A percentile compares a stretch with the other conserved stretches of the same genome.
These are phyloP conservation scores for Clonostachys rosea DNA, from an alignment of 2,329 filamentous ascomycete species.

Conservation along the genomic window DNA sequence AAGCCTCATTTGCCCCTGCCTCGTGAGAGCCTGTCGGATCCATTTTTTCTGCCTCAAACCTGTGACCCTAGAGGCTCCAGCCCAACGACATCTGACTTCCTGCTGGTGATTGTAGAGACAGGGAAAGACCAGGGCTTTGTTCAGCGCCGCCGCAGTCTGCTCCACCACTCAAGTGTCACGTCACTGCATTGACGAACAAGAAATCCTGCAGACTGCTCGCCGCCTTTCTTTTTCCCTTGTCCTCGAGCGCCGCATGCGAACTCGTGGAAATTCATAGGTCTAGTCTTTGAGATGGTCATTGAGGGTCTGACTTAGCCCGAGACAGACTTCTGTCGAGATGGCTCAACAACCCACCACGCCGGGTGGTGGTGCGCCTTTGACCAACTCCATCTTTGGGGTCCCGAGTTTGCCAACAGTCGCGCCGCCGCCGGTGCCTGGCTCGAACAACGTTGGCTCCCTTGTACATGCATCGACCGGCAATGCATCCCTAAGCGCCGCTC, in stretches of 20 bases:
- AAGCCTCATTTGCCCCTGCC: background rate
- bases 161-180: background rate
- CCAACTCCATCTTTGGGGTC: slow-evolving; percentile 6
- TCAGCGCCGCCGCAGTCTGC: background rate
- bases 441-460: background rate
- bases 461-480: background rate
- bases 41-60: too few species aligned
- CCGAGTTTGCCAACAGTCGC: slow-evolving; percentile 10
- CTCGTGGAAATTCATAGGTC: too few species aligned
- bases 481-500: background rate
- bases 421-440: background rate
- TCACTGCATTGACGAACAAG: too few species aligned
- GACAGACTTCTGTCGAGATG: background rate
- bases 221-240: too few species aligned
- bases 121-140: background rate
- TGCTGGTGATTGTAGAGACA: background rate
- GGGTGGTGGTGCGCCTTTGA: background rate
- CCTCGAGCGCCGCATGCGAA: too few species aligned
- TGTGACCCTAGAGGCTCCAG: too few species aligned
- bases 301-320: too few species aligned
- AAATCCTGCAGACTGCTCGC: too few species aligned
- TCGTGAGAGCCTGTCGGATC: too few species aligned
- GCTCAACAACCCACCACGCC: slow-evolving; percentile 2
- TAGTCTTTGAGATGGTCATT: too few species aligned
- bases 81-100: too few species aligned